phyloP scores from a whole-genome alignment of 257 asterid genomes.

The Gentiana dahurica region DNA sequence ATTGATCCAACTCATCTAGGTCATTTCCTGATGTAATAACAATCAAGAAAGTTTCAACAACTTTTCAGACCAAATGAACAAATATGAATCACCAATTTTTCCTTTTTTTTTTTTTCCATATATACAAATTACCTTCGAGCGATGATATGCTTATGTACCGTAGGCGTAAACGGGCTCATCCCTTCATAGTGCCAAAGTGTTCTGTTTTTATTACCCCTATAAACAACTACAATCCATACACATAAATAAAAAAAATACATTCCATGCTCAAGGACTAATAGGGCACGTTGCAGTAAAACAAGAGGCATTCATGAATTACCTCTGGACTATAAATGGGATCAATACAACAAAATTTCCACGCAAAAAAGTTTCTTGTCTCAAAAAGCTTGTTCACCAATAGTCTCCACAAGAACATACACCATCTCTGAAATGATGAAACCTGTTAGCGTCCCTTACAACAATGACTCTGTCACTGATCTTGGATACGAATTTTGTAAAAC shows the following conservation, averaged over 20 bases:
- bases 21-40: constrained; percentile 1
- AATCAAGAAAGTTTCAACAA: too few relatives aligned
- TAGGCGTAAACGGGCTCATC: too few relatives aligned
- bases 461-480: constrained; percentile 47
- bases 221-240: too few relatives aligned
- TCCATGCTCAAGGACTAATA: background rate
- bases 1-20: background rate
- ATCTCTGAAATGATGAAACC: constrained; percentile 77
- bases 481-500: constrained; percentile 71
- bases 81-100: too few relatives aligned
- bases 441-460: constrained; percentile 78
- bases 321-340: background rate
- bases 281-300: background rate
- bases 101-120: too few relatives aligned
- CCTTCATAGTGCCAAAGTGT: too few relatives aligned
- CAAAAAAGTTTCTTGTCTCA: too few relatives aligned
- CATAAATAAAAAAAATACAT: too few relatives aligned
- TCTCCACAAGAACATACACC: constrained; percentile 85
- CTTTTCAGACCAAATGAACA: too few relatives aligned
- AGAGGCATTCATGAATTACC: background rate
- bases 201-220: too few relatives aligned
- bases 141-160: too few relatives aligned
- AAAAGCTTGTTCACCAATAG: constrained; percentile 45
- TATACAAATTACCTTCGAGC: too few relatives aligned
- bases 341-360: background rate